Base-by-base conservation (phyloP, 495 filamentous ascomycete genomes). In the Penicillium salamii region DNA sequence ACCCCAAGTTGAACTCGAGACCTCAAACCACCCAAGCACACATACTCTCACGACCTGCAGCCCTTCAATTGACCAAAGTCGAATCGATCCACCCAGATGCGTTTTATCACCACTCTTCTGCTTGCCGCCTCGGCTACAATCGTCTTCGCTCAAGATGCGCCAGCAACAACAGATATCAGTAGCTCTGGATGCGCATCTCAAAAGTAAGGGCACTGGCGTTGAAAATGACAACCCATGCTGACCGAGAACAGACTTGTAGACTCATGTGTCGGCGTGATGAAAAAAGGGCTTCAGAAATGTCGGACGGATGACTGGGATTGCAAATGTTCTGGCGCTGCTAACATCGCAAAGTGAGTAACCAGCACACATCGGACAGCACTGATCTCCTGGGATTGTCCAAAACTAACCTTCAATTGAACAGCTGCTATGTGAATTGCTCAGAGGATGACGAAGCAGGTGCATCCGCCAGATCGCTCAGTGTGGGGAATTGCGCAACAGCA, bases 341-440 rank as follows among this genome's bases (percentile, higher is more conserved):
- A 64, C 21, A 54, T 64, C 19, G 54, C 58, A 34, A 58, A 61
- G 61, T 64, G 11, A 58, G 54, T 49, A 43, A 20, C 5, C 1
- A 11, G 5, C 12, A 21, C 13, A 32, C 9, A 31, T 19, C 21
- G 3, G 1, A 20, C 9, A 29, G 8, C 13, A 24, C 8, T 17
- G 3, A 12, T 6, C 18, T 13, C 29, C 7, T 28, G 3, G 19
- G 26, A 43, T n/a, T 8, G n/a, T n/a, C 14, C 11, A 48, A 15
- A 37, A n/a, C 36, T 50, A 3, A 51, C 5, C 5, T 17, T 12
- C 2, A 2, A 3, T 1, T 8, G 8, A 36, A 42, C 41, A 63
- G 60, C 46, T 63, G 60, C 28, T 63, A 63, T 19, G 51, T 43
- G 17, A 38, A 63, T 29, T 63, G 60, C 34, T 49, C 54, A 28